These are phyloP conservation scores for Calocybe cyanea DNA, from an alignment of 768 basidiomycete genomes.

Conservation along the genomic window DNA sequence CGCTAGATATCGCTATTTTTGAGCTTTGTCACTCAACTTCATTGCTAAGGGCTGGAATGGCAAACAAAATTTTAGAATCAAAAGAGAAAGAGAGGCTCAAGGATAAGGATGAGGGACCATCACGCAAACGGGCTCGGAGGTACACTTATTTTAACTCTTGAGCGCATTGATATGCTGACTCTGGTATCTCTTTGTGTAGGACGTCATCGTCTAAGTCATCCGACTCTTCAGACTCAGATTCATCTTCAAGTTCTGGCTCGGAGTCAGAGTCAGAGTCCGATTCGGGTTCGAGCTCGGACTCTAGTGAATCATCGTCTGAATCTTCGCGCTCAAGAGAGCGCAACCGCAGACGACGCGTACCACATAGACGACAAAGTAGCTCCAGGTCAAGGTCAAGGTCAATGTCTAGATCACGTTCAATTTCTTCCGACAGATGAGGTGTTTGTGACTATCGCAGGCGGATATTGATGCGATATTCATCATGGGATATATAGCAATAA, in stretches of 20 bases:
- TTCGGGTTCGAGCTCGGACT: slow-evolving; percentile 40
- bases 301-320: slow-evolving; percentile 34
- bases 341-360: slow-evolving; percentile 34
- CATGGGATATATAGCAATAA: no score
- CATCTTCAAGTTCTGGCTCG: slow-evolving; percentile 34
- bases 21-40: not conserved
- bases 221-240: slow-evolving; percentile 24
- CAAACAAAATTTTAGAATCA: slow-evolving; percentile 77
- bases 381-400: slow-evolving; percentile 14
- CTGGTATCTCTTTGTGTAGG: slow-evolving; percentile 1
- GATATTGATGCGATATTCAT: slow-evolving; percentile 3
- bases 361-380: slow-evolving; percentile 20
- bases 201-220: slow-evolving; percentile 20
- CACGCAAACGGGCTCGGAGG: slow-evolving; percentile 37
- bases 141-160: slow-evolving; percentile 14
- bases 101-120: slow-evolving; percentile 33
- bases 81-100: slow-evolving; percentile 75
- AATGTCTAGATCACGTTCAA: no score
- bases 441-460: slow-evolving; percentile 16
- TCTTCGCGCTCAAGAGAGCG: slow-evolving; percentile 44
- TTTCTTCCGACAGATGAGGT: slow-evolving; percentile 15
- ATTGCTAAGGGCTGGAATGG: slow-evolving; percentile 68
- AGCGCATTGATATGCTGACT: not conserved
- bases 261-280: slow-evolving; percentile 37
- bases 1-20: slow-evolving; percentile 20